phyloP scores from a whole-genome alignment of 2,329 filamentous ascomycete species.

The Herpotrichia juniperi region DNA sequence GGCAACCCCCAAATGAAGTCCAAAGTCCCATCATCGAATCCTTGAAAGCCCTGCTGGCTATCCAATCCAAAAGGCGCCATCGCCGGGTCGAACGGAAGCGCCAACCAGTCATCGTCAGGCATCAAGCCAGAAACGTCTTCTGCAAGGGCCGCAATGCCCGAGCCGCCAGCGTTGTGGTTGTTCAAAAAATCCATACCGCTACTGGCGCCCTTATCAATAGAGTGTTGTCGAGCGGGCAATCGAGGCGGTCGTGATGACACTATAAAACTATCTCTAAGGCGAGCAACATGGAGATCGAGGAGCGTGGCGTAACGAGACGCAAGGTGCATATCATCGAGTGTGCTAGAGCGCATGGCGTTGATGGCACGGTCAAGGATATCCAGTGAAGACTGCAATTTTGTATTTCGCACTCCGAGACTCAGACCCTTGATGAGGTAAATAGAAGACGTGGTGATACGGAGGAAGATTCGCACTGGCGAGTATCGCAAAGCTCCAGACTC shows the following conservation, averaged over 20 bases:
- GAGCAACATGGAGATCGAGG: constrained; percentile 50
- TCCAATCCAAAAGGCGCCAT: constrained; percentile 48
- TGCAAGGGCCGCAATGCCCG: constrained; percentile 40
- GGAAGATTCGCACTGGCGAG: constrained; percentile 59
- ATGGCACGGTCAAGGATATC: constrained; percentile 57
- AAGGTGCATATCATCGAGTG: constrained; percentile 59
- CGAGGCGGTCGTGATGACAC: constrained; percentile 43
- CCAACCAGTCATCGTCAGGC: constrained; percentile 47
- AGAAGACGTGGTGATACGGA: constrained; percentile 61
- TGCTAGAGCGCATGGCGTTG: constrained; percentile 54
- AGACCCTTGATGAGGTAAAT: constrained; percentile 61
- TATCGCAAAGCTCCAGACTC: constrained; percentile 56
- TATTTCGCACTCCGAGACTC: constrained; percentile 56
- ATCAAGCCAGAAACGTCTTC: constrained; percentile 42
- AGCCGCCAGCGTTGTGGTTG: constrained; percentile 43
- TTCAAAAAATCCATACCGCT: constrained; percentile 45
- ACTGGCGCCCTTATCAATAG: constrained; percentile 35
- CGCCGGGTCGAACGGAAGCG: constrained; percentile 45
- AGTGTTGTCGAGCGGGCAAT: constrained; percentile 37
- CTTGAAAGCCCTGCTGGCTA: constrained; percentile 41
- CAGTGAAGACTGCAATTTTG: constrained; percentile 56
- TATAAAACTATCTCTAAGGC: constrained; percentile 44
- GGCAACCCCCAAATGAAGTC: constrained; percentile 50
- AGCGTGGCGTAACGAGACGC: constrained; percentile 58
- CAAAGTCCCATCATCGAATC: constrained; percentile 45